Base-by-base conservation (phyloP, 2,329 filamentous ascomycete genomes). In the Elsinoe fawcettii region DNA sequence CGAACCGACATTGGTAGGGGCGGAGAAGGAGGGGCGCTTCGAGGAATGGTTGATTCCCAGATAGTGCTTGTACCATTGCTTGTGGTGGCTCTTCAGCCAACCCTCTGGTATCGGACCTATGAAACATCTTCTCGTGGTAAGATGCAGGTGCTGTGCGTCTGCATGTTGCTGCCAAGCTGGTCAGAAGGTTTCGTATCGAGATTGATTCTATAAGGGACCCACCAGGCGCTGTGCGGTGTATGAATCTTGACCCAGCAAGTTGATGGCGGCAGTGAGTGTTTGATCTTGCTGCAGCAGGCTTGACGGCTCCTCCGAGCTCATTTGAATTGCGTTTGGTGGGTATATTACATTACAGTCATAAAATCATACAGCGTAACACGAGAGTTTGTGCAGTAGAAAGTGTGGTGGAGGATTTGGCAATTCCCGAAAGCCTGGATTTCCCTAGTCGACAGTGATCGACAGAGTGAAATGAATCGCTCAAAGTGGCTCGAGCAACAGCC, bases 91-190 rank as follows among this genome's bases (percentile, higher is more conserved):
- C 63, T 80, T 80, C 56, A 85, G 74, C 83, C 83, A 86, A 58
- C 80, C 81, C 63, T 82, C 79, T 44, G 83, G 83, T 34, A 85
- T 81, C 34, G 83, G 83, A 0, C 83, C 83, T 59, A 86, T 82
- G 69, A 86, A 86, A 69, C 79, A 80, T 56, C 83, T 79, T 56
- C 79, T 75, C 54, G 76, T 80, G 5, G 83, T 85, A 62, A 82
- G 71, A 69, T 85, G 77, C 39, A 86, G 70, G 65, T 86, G 83
- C 59, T 80, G 76, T 22, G 81, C 75, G 43, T 79, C 81, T 51
- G 81, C 79, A 75, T 86, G 80, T 71, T 80, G 77, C 80, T 77
- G 65, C 62, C 5, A 65, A 66, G 59, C 67, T 63, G 37, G 65
- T 55, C 30, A 55, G 51, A 18, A 22, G 34, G 14, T 43, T 20